These are phyloP conservation scores for Neoscytalidium dimidiatum DNA, from an alignment of 2,329 filamentous ascomycete species.

Conservation along the genomic window DNA sequence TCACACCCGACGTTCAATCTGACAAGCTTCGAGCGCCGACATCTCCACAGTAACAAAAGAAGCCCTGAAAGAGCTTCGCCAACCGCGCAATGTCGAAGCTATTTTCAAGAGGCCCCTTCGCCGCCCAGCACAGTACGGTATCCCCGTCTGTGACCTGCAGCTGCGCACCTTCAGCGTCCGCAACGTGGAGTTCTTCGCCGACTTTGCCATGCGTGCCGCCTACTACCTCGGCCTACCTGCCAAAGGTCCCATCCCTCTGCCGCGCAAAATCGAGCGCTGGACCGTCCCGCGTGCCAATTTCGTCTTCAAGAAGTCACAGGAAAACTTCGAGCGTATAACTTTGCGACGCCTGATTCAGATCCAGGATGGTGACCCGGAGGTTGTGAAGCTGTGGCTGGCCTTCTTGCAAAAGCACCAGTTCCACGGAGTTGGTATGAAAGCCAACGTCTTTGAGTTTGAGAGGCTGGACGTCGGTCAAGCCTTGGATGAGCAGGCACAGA, in stretches of 20 bases:
- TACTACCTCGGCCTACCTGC: slow-evolving; percentile 91
- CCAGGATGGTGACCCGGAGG: slow-evolving; percentile 84
- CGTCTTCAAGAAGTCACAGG: slow-evolving; percentile 95
- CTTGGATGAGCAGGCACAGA: slow-evolving; percentile 36
- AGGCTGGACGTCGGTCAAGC: slow-evolving; percentile 47
- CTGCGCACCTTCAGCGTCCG: slow-evolving; percentile 87
- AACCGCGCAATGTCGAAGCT: slow-evolving; percentile 77
- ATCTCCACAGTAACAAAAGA: background rate
- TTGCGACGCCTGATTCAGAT: slow-evolving; percentile 86
- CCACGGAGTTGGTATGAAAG: slow-evolving; percentile 98
- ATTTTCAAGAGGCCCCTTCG: slow-evolving; percentile 84
- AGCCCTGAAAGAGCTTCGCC: slow-evolving; percentile 29
- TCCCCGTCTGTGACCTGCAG: slow-evolving; percentile 88
- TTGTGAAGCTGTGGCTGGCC: slow-evolving; percentile 87
- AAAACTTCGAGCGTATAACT: slow-evolving; percentile 95
- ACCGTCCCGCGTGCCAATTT: slow-evolving; percentile 88
- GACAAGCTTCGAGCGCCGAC: background rate
- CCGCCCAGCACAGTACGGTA: slow-evolving; percentile 70
- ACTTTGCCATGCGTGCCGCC: slow-evolving; percentile 91
- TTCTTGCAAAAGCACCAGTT: slow-evolving; percentile 91
- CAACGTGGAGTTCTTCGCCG: slow-evolving; percentile 90
- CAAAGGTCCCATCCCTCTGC: slow-evolving; percentile 81
- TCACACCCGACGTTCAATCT: background rate
- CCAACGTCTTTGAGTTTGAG: slow-evolving; percentile 90
- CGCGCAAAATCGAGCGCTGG: slow-evolving; percentile 87